Evolutionary conservation across 805 yeast genomes (phyloP).

Genomic region (Teunomyces gatunensis): DNA sequence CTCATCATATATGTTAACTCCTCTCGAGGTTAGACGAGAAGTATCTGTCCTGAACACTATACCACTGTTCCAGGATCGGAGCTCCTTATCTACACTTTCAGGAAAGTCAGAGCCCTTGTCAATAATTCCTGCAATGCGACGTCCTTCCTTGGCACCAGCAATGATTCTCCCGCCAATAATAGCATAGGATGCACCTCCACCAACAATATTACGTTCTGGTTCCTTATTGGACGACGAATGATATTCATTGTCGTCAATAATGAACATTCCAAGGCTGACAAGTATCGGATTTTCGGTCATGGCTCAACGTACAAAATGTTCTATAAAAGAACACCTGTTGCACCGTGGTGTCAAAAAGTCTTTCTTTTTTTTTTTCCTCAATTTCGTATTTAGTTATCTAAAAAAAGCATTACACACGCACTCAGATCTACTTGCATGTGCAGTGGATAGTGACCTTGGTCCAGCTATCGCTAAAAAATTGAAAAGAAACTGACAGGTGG

Average conservation of each 20-base stretch:
- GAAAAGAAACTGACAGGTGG: too few species aligned
- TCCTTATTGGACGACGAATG: constrained; percentile 33
- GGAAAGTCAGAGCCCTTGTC: constrained; percentile 86
- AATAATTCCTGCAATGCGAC: constrained; percentile 60
- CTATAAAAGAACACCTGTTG: too few species aligned
- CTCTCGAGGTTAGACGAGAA: constrained; percentile 68
- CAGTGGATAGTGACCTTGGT: too few species aligned
- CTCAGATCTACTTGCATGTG: too few species aligned
- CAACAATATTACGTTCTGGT: constrained; percentile 55
- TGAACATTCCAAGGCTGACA: constrained; percentile 83
- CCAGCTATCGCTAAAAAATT: too few species aligned
- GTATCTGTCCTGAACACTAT: constrained; percentile 51
- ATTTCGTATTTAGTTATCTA: too few species aligned
- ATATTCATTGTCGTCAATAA: constrained; percentile 79
- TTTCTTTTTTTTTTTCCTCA: not conserved
- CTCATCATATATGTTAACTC: constrained; percentile 71
- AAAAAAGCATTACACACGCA: too few species aligned
- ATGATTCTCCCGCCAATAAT: constrained; percentile 69
- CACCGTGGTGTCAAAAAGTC: not conserved
- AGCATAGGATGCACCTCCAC: constrained; percentile 90
- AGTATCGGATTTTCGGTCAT: constrained; percentile 21
- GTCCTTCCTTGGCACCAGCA: constrained; percentile 32
- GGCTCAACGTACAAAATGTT: not conserved
- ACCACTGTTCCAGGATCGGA: constrained; percentile 64
- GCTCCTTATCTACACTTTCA: constrained; percentile 31